Evolutionary conservation across 768 basidiomycete genomes (phyloP).

Genomic region (Serendipita vermifera): DNA sequence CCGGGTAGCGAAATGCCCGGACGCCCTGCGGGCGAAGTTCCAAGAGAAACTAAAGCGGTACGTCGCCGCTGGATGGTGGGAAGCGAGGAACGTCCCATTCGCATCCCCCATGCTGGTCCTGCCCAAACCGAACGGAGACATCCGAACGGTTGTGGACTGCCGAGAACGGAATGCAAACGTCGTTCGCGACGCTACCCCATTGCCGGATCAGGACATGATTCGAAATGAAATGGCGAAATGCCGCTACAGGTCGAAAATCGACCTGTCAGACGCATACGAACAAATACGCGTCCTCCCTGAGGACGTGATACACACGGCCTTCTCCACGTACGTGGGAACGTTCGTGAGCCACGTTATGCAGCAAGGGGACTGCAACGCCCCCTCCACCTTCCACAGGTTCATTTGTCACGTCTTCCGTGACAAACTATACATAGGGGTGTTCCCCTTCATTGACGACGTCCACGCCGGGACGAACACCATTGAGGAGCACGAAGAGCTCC

Average conservation of each 20-base stretch:
- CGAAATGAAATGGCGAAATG: not conserved
- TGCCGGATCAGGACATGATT: conserved; percentile 33
- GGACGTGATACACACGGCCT: conserved; percentile 13
- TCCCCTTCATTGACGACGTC: conserved; percentile 17
- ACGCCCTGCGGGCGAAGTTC: conserved; percentile 22
- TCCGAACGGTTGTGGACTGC: conserved; percentile 27
- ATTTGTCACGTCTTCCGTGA: conserved; percentile 14
- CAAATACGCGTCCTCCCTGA: conserved; percentile 13
- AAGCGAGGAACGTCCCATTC: conserved; percentile 10
- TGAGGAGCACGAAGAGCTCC: conserved; percentile 11
- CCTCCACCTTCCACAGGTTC: conserved; percentile 15
- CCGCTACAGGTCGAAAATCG: conserved; percentile 14
- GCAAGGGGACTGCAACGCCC: conserved; percentile 15
- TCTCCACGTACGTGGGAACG: conserved; percentile 14
- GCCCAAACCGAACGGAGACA: conserved; percentile 20
- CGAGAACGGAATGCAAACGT: conserved; percentile 32
- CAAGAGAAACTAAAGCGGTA: conserved; percentile 26
- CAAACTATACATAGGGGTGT: conserved; percentile 14
- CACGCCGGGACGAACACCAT: conserved; percentile 13
- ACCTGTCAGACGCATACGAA: conserved; percentile 18
- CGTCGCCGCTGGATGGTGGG: conserved; percentile 27
- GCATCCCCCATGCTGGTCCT: conserved; percentile 24
- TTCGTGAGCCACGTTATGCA: conserved; percentile 16
- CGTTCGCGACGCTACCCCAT: conserved; percentile 27
- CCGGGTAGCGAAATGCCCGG: conserved; percentile 24